Evolutionary conservation across 208 protist species (phyloP).

Genomic region (Leptomonas pyrrhocoris): DNA sequence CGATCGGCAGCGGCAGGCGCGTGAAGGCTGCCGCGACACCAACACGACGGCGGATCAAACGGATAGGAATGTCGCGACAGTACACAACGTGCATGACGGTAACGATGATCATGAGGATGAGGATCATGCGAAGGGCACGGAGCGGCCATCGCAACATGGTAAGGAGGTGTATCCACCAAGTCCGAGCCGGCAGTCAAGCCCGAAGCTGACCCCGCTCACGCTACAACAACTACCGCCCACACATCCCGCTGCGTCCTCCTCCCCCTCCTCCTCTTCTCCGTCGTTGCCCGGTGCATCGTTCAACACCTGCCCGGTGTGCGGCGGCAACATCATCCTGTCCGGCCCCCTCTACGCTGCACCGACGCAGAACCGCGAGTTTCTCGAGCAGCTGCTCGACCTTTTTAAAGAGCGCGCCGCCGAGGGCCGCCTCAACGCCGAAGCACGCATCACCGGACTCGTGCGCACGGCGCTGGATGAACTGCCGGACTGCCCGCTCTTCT

Average conservation of each 20-base stretch:
- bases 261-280: background rate
- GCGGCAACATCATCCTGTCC: constrained; percentile 69
- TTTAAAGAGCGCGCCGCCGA: constrained; percentile 69
- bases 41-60: background rate
- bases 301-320: constrained; percentile 82
- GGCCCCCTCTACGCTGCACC: constrained; percentile 94
- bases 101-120: too few relatives aligned
- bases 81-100: too few relatives aligned
- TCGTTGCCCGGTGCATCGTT: background rate
- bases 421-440: constrained; percentile 53
- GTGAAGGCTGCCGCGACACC: constrained; percentile 6
- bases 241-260: background rate
- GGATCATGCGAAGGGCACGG: background rate
- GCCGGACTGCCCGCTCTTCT: constrained; percentile 88
- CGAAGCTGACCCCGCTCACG: constrained; percentile 46
- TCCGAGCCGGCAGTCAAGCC: constrained; percentile 48
- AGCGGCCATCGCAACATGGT: background rate
- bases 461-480: constrained; percentile 86
- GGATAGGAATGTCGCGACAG: too few relatives aligned
- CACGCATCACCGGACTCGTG: constrained; percentile 87
- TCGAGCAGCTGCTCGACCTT: constrained; percentile 68
- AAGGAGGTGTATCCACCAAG: constrained; percentile 49
- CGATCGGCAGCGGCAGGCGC: constrained; percentile 19
- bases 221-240: constrained; percentile 28
- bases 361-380: constrained; percentile 88